Percentiles rank a stretch among this genome's conserved stretches.
These are phyloP conservation scores for Fusarium sp. DNA, from an alignment of 2,329 filamentous ascomycete species.

Conservation along the genomic window DNA sequence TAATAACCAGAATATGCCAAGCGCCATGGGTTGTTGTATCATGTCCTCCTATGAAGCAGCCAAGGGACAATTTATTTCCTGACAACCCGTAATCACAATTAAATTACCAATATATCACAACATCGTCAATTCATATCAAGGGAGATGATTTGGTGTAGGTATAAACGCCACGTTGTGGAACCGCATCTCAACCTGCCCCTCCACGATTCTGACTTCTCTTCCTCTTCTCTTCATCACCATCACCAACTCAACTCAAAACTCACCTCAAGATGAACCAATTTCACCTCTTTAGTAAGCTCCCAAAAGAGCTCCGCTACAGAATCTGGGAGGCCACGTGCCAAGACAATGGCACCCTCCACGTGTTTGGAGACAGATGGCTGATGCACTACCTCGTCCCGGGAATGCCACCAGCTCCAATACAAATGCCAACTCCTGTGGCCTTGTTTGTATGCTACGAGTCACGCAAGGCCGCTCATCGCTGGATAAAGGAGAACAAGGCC, in stretches of 20 bases:
- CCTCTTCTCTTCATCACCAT: neutral
- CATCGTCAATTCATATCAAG: neutral
- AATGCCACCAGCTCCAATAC: slow-evolving; percentile 11
- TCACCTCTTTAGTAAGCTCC: slow-evolving; percentile 37
- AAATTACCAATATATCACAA: neutral
- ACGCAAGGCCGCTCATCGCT: slow-evolving; percentile 27
- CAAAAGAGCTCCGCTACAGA: slow-evolving; percentile 40
- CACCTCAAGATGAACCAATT: slow-evolving; percentile 22
- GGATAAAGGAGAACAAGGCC: slow-evolving; percentile 20
- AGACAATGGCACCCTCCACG: slow-evolving; percentile 31
- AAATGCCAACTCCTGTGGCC: slow-evolving; percentile 26
- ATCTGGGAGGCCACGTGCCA: slow-evolving; percentile 39
- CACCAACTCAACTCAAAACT: neutral
- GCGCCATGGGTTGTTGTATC: neutral
- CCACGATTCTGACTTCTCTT: neutral
- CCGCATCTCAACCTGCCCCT: neutral
- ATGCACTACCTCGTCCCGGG: slow-evolving; percentile 6
- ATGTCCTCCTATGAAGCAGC: neutral
- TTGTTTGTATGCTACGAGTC: slow-evolving; percentile 40
- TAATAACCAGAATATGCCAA: neutral
- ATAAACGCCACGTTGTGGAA: neutral
- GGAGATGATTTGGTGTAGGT: neutral
- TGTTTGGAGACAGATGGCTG: slow-evolving; percentile 31
- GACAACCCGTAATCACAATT: neutral
- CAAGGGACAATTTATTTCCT: neutral